Evolutionary conservation across 768 basidiomycete genomes (phyloP).

Genomic region (Lactarius hengduanensis): DNA sequence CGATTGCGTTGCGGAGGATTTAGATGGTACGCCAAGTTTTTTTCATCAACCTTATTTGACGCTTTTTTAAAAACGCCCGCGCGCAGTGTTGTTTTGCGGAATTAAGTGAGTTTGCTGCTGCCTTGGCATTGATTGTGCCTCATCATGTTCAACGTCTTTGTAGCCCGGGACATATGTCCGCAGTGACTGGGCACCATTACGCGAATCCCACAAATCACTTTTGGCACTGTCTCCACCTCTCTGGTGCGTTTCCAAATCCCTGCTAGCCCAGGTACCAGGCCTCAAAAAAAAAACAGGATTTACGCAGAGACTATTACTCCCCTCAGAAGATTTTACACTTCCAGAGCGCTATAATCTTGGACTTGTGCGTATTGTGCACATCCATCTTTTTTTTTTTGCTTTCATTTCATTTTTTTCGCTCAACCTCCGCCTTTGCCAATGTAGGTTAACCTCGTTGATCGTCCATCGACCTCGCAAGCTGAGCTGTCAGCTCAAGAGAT

Average conservation of each 20-base stretch:
- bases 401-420: not conserved
- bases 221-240: conserved; percentile 67
- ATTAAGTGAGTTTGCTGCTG: conserved; percentile 60
- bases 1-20: conserved; percentile 50
- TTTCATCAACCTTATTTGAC: conserved; percentile 11
- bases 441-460: conserved; percentile 74
- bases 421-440: not conserved
- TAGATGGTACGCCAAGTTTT: conserved; percentile 53
- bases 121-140: not conserved
- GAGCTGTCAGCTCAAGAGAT: conserved; percentile 57
- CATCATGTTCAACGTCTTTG: not conserved
- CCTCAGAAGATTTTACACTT: conserved; percentile 60
- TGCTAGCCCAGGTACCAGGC: not conserved
- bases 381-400: not conserved
- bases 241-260: conserved; percentile 44
- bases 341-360: conserved; percentile 61
- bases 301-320: conserved; percentile 49
- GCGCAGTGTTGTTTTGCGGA: conserved; percentile 75
- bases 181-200: conserved; percentile 73
- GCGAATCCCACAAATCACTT: conserved; percentile 81
- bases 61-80: not conserved
- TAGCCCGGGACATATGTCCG: conserved; percentile 69
- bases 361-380: conserved; percentile 46
- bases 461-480: conserved; percentile 62
- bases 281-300: conserved; percentile 45